phyloP scores from a whole-genome alignment of 139 green algal genomes.

The Eudorina sp. region DNA sequence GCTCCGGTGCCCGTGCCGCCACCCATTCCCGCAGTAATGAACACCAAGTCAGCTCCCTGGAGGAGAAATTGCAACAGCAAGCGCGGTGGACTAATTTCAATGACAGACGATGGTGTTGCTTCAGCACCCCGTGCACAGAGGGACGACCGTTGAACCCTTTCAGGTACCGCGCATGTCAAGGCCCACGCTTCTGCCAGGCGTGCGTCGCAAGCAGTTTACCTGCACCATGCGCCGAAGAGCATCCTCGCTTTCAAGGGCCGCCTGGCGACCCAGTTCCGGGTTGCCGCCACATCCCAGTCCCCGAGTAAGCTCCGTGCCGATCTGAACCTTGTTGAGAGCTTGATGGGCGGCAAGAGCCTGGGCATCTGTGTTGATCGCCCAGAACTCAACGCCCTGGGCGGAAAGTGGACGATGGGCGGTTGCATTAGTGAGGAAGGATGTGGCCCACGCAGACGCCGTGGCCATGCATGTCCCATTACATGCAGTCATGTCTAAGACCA shows the following conservation, averaged over 20 bases:
- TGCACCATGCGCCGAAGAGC: slow-evolving; percentile 68
- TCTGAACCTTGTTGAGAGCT: slow-evolving; percentile 93
- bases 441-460: no score
- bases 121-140: no score
- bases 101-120: no score
- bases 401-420: no score
- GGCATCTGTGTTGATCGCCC: slow-evolving; percentile 95
- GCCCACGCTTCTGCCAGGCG: not conserved
- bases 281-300: slow-evolving; percentile 95
- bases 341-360: slow-evolving; percentile 92
- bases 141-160: no score
- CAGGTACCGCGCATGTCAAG: no score
- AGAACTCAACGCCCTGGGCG: slow-evolving; percentile 93
- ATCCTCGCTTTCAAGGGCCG: slow-evolving; percentile 91
- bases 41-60: slow-evolving; percentile 81
- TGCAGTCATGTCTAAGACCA: no score
- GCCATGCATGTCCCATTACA: no score
- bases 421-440: no score
- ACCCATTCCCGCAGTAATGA: slow-evolving; percentile 96
- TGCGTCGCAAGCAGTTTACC: not conserved
- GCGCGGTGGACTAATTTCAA: no score
- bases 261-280: slow-evolving; percentile 89
- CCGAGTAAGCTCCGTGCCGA: slow-evolving; percentile 91
- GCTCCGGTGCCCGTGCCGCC: slow-evolving; percentile 94
- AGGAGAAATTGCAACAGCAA: no score